Evolutionary conservation across 495 filamentous ascomycete genomes (phyloP).

Genomic region (Aspergillus egyptiacus): DNA sequence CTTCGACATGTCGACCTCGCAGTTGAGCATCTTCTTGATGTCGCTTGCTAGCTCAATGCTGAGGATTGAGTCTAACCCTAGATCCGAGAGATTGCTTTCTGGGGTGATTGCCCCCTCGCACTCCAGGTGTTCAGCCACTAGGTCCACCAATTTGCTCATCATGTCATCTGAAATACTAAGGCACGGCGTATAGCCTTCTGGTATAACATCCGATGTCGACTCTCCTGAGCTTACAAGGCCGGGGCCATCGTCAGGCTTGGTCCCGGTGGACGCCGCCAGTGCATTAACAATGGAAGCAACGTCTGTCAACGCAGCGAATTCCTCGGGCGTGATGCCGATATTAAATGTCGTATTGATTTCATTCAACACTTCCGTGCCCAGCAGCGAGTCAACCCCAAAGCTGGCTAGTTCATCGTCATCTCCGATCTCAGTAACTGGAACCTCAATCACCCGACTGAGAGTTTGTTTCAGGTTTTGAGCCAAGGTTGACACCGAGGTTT

Average conservation of each 20-base stretch:
- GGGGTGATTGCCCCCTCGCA: conserved; percentile 31
- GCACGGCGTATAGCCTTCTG: background rate
- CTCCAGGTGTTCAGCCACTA: conserved; percentile 28
- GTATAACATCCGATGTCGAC: background rate
- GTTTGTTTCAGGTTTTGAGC: background rate
- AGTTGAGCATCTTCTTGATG: conserved; percentile 27
- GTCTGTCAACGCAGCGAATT: background rate
- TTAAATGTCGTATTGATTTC: background rate
- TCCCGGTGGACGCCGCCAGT: background rate
- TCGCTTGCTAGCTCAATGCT: conserved; percentile 48
- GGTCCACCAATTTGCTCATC: background rate
- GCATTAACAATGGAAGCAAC: background rate
- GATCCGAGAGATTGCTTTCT: conserved; percentile 33
- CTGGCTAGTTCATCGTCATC: background rate
- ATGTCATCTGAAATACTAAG: background rate
- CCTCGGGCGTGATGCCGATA: background rate
- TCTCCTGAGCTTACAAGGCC: background rate
- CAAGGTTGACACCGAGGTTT: no score
- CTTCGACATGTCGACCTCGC: conserved; percentile 13
- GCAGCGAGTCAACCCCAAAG: background rate
- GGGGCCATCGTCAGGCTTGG: background rate
- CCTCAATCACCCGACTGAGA: background rate
- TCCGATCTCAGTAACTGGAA: background rate
- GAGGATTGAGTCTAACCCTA: conserved; percentile 51
- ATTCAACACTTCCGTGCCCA: background rate